These are phyloP conservation scores for Diphasiastrum complanatum DNA, from an alignment of 83 land plant species.

Conservation along the genomic window DNA sequence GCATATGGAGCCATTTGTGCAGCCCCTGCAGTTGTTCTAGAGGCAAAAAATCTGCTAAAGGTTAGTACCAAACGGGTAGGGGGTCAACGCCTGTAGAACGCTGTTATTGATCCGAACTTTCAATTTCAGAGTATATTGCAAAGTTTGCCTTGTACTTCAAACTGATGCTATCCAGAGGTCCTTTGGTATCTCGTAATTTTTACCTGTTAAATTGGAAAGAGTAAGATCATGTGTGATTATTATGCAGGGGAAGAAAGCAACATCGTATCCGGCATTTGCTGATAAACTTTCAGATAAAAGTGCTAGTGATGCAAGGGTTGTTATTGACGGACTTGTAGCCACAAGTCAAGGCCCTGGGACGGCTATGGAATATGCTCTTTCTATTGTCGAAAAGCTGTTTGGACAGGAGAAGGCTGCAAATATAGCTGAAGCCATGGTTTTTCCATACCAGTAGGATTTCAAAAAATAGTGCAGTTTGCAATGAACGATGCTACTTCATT, in stretches of 20 bases:
- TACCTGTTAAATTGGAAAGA: not conserved
- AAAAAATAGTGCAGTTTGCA: too few species aligned
- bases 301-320: constrained; percentile 70
- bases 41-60: constrained; percentile 52
- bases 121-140: not conserved
- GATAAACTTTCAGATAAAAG: constrained; percentile 62
- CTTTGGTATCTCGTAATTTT: not conserved
- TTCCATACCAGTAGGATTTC: too few species aligned
- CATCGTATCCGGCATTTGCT: constrained; percentile 78
- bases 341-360: constrained; percentile 98
- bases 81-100: not conserved
- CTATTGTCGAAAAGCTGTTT: constrained; percentile 79
- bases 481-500: too few species aligned
- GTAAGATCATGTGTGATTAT: not conserved
- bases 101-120: not conserved
- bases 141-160: too few species aligned
- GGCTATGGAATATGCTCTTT: constrained; percentile 73
- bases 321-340: constrained; percentile 66
- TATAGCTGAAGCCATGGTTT: constrained; percentile 62
- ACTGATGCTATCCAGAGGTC: not conserved
- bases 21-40: constrained; percentile 75
- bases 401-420: constrained; percentile 46
- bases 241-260: constrained; percentile 58
- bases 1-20: constrained; percentile 82
- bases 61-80: constrained; percentile 36